Base-by-base conservation (phyloP, 805 yeast species). In the Brettanomyces custersianus region DNA sequence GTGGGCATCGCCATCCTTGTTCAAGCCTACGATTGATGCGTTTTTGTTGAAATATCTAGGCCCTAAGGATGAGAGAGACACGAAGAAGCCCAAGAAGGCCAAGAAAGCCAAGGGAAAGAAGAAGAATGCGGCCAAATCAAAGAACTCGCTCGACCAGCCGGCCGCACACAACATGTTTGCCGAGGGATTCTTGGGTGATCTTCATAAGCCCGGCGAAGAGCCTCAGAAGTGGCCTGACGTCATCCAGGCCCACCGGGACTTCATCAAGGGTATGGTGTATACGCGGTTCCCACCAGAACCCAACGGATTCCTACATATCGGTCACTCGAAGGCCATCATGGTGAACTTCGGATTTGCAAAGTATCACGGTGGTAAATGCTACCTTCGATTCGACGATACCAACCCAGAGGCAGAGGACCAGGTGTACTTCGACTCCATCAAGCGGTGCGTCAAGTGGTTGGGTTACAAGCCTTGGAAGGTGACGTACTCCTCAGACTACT, bases 241-340 rank as follows among this genome's bases (percentile, higher is more conserved):
- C 40, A 79, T 85, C 81, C 68, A 68, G 44, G 80, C 75, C 45
- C 98, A 92, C 58, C 66, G 86, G 49, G 74, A 70, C 38, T 75
- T 74, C 45, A 85, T 95, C 23, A 70, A 74, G 26, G 95, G 96
- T 32, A 70, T 72, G 52, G 97, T 90, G 20, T 77, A 74, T 49
- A 92, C 98, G 4, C 77, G 99, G 57, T 92, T 92, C 64, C 99
- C 99, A 32, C 98, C 98, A 5, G 98, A 92, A 64, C 98, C 98
- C 29, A 90, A 94, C 62, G 98, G 98, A 48, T 92, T 78, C 56
- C 70, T 92, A 54, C 98, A 92, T 59, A 90, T 92, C 59, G 98
- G 99, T 31, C 99, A 92, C 56, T 82, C 95, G 29, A 92, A 92
- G 63, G 98, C 98, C 35, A 90, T 92, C 55, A 83, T 92, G 75